Conservation (phyloP, 208 protist genomes). For the Acanthamoeba lenticulata region DNA sequence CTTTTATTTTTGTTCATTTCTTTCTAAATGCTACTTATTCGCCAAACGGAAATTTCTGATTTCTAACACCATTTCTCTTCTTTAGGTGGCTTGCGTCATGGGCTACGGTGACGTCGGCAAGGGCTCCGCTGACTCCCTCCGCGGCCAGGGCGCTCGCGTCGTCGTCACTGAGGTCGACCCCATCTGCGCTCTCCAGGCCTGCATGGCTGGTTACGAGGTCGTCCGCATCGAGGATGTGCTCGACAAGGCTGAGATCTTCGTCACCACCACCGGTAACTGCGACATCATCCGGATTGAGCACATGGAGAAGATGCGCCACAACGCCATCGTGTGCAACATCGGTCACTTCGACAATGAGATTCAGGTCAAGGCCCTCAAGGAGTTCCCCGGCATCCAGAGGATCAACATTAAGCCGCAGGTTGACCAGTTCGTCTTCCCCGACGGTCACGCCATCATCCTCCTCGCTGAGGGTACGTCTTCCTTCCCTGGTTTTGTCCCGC, state of each 20-base stretch:
- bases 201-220: constrained; percentile 98
- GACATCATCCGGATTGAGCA: constrained; percentile 97
- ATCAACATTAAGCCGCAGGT: constrained; percentile 99
- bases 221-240: constrained; percentile 95
- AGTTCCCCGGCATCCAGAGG: constrained; percentile 91
- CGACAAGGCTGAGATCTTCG: constrained; percentile 95
- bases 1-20: not conserved
- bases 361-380: constrained; percentile 95
- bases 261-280: constrained; percentile 98
- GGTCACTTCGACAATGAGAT: constrained; percentile 99
- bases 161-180: constrained; percentile 99
- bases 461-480: constrained; percentile 90
- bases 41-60: too few relatives aligned
- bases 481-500: not conserved
- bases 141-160: constrained; percentile 95
- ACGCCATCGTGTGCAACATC: constrained; percentile 99
- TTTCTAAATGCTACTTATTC: too few relatives aligned
- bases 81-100: constrained; percentile 93
- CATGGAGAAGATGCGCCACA: constrained; percentile 98
- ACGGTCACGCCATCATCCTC: constrained; percentile 95
- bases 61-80: not conserved
- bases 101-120: constrained; percentile 99
- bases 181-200: constrained; percentile 99
- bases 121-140: constrained; percentile 97
- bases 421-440: constrained; percentile 96